These are phyloP conservation scores for Eucalyptus pauciflora DNA, from an alignment of 345 rosid species.

Conservation along the genomic window DNA sequence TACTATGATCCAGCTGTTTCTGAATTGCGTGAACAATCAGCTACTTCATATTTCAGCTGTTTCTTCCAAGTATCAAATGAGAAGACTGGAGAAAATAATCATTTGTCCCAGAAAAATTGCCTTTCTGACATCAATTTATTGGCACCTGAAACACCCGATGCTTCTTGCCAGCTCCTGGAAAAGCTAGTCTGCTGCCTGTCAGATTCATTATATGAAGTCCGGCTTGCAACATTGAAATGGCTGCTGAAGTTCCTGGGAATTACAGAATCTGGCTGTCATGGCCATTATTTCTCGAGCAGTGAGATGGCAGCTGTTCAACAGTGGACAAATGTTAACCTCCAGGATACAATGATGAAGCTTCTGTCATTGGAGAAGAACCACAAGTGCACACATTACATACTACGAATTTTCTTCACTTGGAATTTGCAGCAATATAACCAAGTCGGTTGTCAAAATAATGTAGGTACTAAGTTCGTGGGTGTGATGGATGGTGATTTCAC, in stretches of 20 bases:
- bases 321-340: conserved; percentile 61
- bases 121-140: conserved; percentile 1
- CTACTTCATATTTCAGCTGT: conserved; percentile 69
- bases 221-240: conserved; percentile 83
- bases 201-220: conserved; percentile 86
- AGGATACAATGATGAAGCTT: conserved; percentile 40
- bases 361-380: conserved; percentile 56
- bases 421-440: conserved; percentile 54
- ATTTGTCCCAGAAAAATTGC: conserved; percentile 6
- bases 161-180: conserved; percentile 30
- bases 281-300: conserved; percentile 4
- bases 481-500: conserved; percentile 41
- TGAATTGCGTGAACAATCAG: conserved; percentile 80
- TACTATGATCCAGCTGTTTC: conserved; percentile 72
- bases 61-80: conserved; percentile 51
- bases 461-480: conserved; percentile 32
- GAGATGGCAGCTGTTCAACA: conserved; percentile 32
- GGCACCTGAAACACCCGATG: conserved; percentile 13
- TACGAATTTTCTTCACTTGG: conserved; percentile 76
- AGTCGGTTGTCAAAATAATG: not conserved
- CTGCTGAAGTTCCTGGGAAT: conserved; percentile 53
- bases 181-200: conserved; percentile 48
- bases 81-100: conserved; percentile 22
- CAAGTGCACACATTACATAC: conserved; percentile 58
- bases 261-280: conserved; percentile 14